These are phyloP conservation scores for Cladosporium sp. DNA, from an alignment of 2,329 filamentous ascomycete species.

Conservation along the genomic window DNA sequence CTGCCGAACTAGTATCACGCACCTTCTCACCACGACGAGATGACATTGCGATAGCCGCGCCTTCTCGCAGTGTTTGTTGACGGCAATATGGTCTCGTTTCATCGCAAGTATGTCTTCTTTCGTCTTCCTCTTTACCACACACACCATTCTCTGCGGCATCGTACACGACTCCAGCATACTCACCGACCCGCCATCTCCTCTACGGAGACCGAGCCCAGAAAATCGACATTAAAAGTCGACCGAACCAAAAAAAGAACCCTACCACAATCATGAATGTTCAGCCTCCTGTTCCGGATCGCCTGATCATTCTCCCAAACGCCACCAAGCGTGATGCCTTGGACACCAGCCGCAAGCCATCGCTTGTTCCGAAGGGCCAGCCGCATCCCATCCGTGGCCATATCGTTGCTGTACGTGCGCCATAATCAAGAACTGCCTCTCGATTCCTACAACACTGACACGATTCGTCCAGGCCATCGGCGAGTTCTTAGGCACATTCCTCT, in stretches of 20 bases:
- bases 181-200: background rate
- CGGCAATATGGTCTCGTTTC: background rate
- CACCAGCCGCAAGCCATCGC: constrained; percentile 1
- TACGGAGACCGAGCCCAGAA: background rate
- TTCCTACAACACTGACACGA: background rate
- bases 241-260: background rate
- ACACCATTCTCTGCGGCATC: background rate
- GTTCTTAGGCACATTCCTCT: constrained; percentile 25
- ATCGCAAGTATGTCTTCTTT: background rate
- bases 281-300: constrained; percentile 1
- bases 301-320: constrained; percentile 2
- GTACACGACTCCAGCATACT: background rate
- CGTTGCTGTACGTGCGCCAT: constrained; percentile 1
- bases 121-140: background rate
- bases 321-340: background rate
- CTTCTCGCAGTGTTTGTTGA: background rate
- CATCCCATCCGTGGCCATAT: constrained; percentile 4
- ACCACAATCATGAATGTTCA: constrained; percentile 6
- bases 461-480: constrained; percentile 17
- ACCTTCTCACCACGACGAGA: background rate
- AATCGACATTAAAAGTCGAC: background rate
- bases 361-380: background rate
- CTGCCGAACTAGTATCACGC: background rate
- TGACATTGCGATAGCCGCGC: background rate
- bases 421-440: background rate